A percentile compares a stretch with the other conserved stretches of the same genome.
These are phyloP conservation scores for Bocquillonia castaneifolia DNA, from an alignment of 441 rosid genomes.

Conservation along the genomic window DNA sequence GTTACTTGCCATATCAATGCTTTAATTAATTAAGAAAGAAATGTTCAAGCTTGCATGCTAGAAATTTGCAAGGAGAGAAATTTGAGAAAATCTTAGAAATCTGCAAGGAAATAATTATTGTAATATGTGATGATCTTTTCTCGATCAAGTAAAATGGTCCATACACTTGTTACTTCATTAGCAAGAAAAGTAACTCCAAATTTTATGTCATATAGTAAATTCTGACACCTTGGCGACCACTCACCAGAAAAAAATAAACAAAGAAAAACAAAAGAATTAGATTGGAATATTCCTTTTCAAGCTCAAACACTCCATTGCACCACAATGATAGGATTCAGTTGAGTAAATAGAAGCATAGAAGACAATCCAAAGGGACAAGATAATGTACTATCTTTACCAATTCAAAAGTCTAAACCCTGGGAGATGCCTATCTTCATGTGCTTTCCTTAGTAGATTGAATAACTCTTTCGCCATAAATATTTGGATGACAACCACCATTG, in stretches of 20 bases:
- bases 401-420: slow-evolving; percentile 88
- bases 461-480: slow-evolving; percentile 85
- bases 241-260: background rate
- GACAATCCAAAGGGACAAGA: background rate
- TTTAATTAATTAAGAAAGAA: background rate
- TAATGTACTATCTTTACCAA: slow-evolving; percentile 45
- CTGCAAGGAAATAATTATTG: too few relatives aligned
- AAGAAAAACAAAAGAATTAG: background rate
- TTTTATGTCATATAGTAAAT: background rate
- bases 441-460: slow-evolving; percentile 68
- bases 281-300: background rate
- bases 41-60: background rate
- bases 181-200: background rate
- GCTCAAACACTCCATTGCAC: background rate
- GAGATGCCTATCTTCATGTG: slow-evolving; percentile 76
- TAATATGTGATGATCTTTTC: too few relatives aligned
- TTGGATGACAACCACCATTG: slow-evolving; percentile 90
- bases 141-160: background rate
- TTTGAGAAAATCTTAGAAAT: background rate
- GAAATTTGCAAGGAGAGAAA: background rate
- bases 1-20: background rate
- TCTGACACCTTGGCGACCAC: background rate
- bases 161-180: background rate
- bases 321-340: background rate
- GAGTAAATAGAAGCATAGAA: background rate